A percentile compares a stretch with the other conserved stretches of the same genome.
These are phyloP conservation scores for Linnemannia exigua DNA, from an alignment of 192 early-diverging fungal genomes.

Conservation along the genomic window DNA sequence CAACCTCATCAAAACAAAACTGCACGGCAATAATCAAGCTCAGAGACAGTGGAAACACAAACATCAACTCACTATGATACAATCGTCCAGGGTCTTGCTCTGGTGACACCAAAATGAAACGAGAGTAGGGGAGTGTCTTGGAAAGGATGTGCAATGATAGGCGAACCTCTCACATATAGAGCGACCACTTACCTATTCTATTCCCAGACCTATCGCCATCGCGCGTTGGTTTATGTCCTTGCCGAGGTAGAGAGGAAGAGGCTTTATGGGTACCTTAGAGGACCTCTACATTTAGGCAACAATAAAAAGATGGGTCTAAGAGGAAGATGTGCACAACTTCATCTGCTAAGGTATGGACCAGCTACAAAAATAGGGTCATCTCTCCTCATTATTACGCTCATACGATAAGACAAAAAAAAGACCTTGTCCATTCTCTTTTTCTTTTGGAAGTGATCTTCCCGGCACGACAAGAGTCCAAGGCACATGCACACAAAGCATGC, in stretches of 20 bases:
- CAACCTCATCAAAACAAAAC: neutral
- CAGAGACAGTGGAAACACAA: neutral
- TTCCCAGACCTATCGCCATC: too few relatives aligned
- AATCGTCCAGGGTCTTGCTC: neutral
- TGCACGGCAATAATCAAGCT: neutral
- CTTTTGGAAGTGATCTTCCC: neutral
- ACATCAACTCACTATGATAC: neutral
- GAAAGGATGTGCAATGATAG: too few relatives aligned
- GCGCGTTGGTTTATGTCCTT: neutral
- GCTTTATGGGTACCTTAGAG: neutral
- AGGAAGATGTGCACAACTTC: neutral
- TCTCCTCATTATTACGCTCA: neutral
- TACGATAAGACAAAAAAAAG: neutral
- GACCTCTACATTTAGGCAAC: neutral
- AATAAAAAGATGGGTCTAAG: neutral
- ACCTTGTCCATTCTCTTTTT: neutral
- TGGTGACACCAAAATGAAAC: constrained; percentile 1
- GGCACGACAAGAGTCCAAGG: neutral
- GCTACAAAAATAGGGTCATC: neutral
- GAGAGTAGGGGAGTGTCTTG: too few relatives aligned
- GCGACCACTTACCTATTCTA: too few relatives aligned
- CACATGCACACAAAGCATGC: neutral
- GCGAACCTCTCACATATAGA: too few relatives aligned
- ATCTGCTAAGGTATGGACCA: neutral
- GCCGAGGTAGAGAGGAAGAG: neutral